A percentile compares a stretch with the other conserved stretches of the same genome.
Conservation (phyloP, 805 yeast genomes). For the Diddensiella caesifluorescens region DNA sequence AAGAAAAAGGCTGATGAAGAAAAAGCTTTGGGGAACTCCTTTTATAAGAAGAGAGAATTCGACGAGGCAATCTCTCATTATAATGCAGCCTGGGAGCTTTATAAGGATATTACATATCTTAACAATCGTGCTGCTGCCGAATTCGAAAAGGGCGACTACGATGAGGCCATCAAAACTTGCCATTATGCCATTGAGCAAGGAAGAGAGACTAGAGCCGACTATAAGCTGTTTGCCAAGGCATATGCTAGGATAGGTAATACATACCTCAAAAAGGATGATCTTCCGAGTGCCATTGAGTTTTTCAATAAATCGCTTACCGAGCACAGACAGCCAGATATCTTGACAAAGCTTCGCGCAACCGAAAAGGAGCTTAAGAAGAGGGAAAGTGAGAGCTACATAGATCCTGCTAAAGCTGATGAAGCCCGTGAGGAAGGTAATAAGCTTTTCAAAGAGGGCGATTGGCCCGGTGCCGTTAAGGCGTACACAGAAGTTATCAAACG, state of each 20-base stretch:
- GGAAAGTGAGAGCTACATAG: conserved; percentile 73
- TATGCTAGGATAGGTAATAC: conserved; percentile 86
- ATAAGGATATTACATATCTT: conserved; percentile 83
- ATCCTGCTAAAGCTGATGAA: conserved; percentile 90
- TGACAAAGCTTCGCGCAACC: conserved; percentile 78
- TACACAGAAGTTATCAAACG: conserved; percentile 95
- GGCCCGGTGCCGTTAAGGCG: conserved; percentile 94
- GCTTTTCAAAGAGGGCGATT: conserved; percentile 80
- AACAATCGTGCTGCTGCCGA: conserved; percentile 98
- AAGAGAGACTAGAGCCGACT: conserved; percentile 84
- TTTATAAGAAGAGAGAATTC: conserved; percentile 81
- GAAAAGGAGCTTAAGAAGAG: conserved; percentile 78
- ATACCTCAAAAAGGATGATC: conserved; percentile 69
- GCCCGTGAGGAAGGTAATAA: conserved; percentile 93
- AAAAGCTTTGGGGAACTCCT: conserved; percentile 79
- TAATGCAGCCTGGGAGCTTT: conserved; percentile 76
- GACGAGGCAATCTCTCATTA: conserved; percentile 89
- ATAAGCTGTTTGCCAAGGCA: conserved; percentile 85
- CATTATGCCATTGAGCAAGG: conserved; percentile 82
- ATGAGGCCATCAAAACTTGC: conserved; percentile 77
- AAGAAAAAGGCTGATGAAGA: conserved; percentile 40
- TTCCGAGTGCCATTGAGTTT: conserved; percentile 63
- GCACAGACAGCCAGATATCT: conserved; percentile 91
- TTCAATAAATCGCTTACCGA: conserved; percentile 93
- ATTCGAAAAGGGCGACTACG: conserved; percentile 90